A percentile compares a stretch with the other conserved stretches of the same genome.
phyloP scores from a whole-genome alignment of 2,329 filamentous ascomycete genomes.

The Chalaropsis thielavioides region DNA sequence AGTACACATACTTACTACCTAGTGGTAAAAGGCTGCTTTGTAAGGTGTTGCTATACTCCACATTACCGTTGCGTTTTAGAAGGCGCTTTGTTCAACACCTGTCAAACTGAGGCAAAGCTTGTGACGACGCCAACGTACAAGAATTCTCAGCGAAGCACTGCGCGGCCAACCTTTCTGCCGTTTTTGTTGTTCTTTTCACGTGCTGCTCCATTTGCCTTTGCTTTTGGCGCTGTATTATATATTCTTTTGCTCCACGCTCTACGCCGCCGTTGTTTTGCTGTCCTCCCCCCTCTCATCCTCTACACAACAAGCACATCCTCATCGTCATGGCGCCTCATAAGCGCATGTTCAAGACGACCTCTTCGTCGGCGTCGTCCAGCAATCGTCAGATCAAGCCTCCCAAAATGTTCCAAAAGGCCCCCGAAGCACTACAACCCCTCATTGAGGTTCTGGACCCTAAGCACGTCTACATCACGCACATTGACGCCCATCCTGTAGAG shows the following conservation, averaged over 20 bases:
- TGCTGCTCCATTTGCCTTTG: background rate
- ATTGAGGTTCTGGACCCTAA: conserved; percentile 48
- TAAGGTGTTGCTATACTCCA: background rate
- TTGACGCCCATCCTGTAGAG: conserved; percentile 53
- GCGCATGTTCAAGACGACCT: conserved; percentile 15
- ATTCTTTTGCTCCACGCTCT: conserved; percentile 8
- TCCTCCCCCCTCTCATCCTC: conserved; percentile 1
- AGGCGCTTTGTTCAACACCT: conserved; percentile 3
- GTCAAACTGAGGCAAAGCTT: background rate
- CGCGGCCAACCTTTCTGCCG: too few relatives aligned
- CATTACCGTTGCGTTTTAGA: background rate
- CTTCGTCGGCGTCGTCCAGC: conserved; percentile 6
- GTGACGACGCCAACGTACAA: background rate
- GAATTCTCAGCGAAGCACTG: background rate
- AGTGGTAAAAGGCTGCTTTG: background rate
- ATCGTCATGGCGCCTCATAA: conserved; percentile 17
- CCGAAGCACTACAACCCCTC: conserved; percentile 49
- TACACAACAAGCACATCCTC: conserved; percentile 19
- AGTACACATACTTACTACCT: too few relatives aligned
- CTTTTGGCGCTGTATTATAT: background rate
- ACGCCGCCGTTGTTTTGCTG: background rate
- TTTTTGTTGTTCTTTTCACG: too few relatives aligned
- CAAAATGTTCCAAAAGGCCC: conserved; percentile 53
- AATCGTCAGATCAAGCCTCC: conserved; percentile 31
- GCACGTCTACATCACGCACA: conserved; percentile 71